Conservation (phyloP, 1,139 yeast genomes). For the Neolecta irregularis region DNA sequence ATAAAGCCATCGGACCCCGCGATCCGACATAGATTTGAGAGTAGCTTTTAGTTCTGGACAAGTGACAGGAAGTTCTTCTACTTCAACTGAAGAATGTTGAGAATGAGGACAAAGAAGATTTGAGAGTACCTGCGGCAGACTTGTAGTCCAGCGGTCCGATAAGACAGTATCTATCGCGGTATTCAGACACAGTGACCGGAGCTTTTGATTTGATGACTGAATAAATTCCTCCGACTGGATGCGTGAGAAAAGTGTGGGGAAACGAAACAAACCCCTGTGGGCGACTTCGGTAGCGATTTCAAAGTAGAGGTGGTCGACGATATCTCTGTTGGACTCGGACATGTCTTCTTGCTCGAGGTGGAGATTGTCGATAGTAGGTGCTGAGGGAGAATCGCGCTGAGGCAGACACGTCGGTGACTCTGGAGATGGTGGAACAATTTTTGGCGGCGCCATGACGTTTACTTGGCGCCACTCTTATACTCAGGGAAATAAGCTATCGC, state of each 20-base stretch:
- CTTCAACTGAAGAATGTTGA: constrained; percentile 47
- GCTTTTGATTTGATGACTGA: constrained; percentile 94
- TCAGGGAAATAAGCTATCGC: too few species aligned
- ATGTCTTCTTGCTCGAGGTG: too few species aligned
- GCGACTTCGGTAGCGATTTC: constrained; percentile 98
- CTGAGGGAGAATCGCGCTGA: too few species aligned
- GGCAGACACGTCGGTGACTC: too few species aligned
- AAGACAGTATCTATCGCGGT: constrained; percentile 70
- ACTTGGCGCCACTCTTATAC: too few species aligned
- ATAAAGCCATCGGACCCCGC: constrained; percentile 73
- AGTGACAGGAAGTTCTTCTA: constrained; percentile 57
- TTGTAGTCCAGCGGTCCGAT: constrained; percentile 82
- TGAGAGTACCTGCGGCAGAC: too few species aligned
- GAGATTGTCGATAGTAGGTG: too few species aligned
- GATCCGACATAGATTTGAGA: constrained; percentile 53
- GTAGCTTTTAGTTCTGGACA: constrained; percentile 47
- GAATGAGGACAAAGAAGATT: too few species aligned
- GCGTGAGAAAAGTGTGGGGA: neutral
- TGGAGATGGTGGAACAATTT: too few species aligned
- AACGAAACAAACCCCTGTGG: constrained; percentile 34
- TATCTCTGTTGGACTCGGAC: constrained; percentile 23
- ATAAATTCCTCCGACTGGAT: constrained; percentile 83
- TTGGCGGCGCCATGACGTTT: too few species aligned
- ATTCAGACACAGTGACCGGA: constrained; percentile 89
- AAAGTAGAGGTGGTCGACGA: constrained; percentile 66